Conservation (phyloP, 768 basidiomycete species). For the Suillus plorans region DNA sequence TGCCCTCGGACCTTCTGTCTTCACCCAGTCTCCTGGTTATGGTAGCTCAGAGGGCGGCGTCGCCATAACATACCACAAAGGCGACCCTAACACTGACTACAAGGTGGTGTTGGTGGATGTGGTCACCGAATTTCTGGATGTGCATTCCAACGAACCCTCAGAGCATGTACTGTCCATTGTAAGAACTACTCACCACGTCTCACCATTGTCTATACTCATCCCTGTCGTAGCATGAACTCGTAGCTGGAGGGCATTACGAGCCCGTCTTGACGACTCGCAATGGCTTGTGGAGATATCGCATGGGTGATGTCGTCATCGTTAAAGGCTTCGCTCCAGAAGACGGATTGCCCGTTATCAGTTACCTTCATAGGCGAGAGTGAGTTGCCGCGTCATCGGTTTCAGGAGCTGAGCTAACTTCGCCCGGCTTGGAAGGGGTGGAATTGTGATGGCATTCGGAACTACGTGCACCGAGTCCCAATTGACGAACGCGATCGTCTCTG, state of each 20-base stretch:
- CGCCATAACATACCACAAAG: slow-evolving; percentile 1
- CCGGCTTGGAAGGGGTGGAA: background rate
- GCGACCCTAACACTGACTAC: background rate
- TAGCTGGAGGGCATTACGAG: slow-evolving; percentile 6
- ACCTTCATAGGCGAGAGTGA: slow-evolving; percentile 12
- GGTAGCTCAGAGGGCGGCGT: slow-evolving; percentile 5
- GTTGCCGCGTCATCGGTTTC: background rate
- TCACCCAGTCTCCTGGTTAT: slow-evolving; percentile 2
- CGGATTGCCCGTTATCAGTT: slow-evolving; percentile 7
- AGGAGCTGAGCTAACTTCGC: background rate
- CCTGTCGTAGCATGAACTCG: slow-evolving; percentile 5
- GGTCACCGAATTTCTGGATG: slow-evolving; percentile 8
- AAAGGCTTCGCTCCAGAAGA: slow-evolving; percentile 12
- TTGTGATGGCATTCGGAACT: background rate
- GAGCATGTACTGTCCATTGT: background rate
- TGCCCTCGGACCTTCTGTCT: slow-evolving; percentile 9
- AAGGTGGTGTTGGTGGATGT: slow-evolving; percentile 9
- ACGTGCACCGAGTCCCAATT: slow-evolving; percentile 19
- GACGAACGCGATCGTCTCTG: slow-evolving; percentile 12
- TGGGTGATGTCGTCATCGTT: slow-evolving; percentile 11
- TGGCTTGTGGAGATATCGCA: slow-evolving; percentile 13
- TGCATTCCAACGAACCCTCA: background rate
- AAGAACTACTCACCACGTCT: background rate
- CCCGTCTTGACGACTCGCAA: slow-evolving; percentile 10
- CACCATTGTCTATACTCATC: background rate